Conservation (phyloP, 768 basidiomycete species). For the Hygrocybe coccinea region DNA sequence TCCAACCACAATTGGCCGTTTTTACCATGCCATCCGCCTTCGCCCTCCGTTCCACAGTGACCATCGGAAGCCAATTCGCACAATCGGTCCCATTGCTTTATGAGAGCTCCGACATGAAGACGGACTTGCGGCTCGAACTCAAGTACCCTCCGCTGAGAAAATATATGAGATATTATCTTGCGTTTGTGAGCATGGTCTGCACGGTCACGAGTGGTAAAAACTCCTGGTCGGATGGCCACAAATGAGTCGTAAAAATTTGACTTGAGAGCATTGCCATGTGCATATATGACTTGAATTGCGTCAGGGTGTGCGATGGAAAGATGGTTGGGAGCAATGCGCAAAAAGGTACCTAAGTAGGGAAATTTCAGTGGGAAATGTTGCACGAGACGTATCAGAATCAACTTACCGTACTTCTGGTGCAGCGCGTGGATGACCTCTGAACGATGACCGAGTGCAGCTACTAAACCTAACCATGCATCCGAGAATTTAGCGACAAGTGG, state of each 20-base stretch:
- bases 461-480: constrained; percentile 67
- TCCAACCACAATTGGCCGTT: constrained; percentile 69
- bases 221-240: constrained; percentile 64
- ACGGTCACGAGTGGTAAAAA: constrained; percentile 78
- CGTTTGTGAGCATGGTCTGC: constrained; percentile 80
- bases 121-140: constrained; percentile 82
- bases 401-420: constrained; percentile 66
- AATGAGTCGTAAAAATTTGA: constrained; percentile 77
- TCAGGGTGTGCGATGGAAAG: constrained; percentile 74
- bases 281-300: constrained; percentile 71
- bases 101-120: constrained; percentile 51
- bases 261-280: constrained; percentile 77
- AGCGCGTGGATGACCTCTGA: constrained; percentile 68
- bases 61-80: constrained; percentile 52
- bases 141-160: constrained; percentile 77
- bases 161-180: constrained; percentile 85
- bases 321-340: constrained; percentile 75
- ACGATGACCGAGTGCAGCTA: constrained; percentile 64
- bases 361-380: neutral
- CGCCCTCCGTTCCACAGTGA: constrained; percentile 52
- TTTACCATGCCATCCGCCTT: constrained; percentile 56
- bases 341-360: constrained; percentile 47
- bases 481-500: constrained; percentile 68
- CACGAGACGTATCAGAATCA: neutral
- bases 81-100: constrained; percentile 74